Evolutionary conservation across 2,329 filamentous ascomycete genomes (phyloP).

Genomic region (Zymoseptoria brevis): DNA sequence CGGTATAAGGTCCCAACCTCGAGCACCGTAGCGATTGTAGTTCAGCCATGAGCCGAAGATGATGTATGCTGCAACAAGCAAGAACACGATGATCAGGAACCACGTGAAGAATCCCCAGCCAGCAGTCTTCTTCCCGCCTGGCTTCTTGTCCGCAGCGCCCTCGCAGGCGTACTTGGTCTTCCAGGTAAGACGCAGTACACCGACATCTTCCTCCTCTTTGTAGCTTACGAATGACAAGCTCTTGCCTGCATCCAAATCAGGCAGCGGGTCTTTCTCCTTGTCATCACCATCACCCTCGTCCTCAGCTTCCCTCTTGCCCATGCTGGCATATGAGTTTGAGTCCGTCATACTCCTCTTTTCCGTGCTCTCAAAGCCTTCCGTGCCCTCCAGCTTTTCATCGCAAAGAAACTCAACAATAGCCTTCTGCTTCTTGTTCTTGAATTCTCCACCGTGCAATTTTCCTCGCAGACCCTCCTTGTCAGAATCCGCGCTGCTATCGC

Average conservation of each 20-base stretch:
- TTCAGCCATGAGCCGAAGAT: conserved; percentile 99
- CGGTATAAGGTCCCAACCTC: conserved; percentile 89
- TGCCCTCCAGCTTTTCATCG: conserved; percentile 61
- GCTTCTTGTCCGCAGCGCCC: conserved; percentile 38
- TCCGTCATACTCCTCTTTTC: conserved; percentile 41
- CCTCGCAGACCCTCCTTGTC: conserved; percentile 65
- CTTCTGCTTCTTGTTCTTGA: conserved; percentile 54
- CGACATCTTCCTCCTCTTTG: conserved; percentile 49
- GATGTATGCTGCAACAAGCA: conserved; percentile 77
- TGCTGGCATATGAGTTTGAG: conserved; percentile 45
- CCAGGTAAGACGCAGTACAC: conserved; percentile 72
- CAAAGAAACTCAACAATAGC: conserved; percentile 83
- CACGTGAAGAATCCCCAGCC: conserved; percentile 97
- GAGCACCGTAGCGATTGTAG: conserved; percentile 91
- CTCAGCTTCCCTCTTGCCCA: conserved; percentile 31
- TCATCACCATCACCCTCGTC: conserved; percentile 30
- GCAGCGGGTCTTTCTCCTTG: conserved; percentile 25
- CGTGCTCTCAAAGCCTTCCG: conserved; percentile 59
- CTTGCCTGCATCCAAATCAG: conserved; percentile 45
- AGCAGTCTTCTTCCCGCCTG: conserved; percentile 38
- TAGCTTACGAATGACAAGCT: conserved; percentile 74
- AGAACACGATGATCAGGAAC: conserved; percentile 84
- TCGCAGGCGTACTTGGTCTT: conserved; percentile 81
- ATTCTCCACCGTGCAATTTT: conserved; percentile 54
- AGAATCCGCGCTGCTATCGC: conserved; percentile 55